These are phyloP conservation scores for Epithele typhae DNA, from an alignment of 768 basidiomycete species.

Conservation along the genomic window DNA sequence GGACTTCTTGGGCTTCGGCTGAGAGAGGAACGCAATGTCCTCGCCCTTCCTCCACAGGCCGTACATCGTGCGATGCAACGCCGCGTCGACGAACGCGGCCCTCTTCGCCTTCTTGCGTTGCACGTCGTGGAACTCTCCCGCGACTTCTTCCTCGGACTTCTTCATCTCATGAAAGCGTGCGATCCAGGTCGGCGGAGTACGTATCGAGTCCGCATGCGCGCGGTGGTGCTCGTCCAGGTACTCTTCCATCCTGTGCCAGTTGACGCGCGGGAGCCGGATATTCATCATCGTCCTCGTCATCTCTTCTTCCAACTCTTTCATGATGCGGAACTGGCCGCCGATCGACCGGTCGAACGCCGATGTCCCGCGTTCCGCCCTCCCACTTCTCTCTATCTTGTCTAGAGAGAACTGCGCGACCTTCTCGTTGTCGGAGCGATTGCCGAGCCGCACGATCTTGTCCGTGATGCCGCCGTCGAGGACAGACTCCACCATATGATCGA, in stretches of 20 bases:
- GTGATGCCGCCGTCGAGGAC: conserved; percentile 67
- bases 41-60: conserved; percentile 45
- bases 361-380: conserved; percentile 36
- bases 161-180: neutral
- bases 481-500: conserved; percentile 66
- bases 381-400: conserved; percentile 48
- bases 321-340: conserved; percentile 25
- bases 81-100: neutral
- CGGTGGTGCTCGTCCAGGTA: conserved; percentile 44
- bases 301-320: conserved; percentile 37
- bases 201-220: conserved; percentile 42
- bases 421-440: conserved; percentile 59
- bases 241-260: conserved; percentile 33
- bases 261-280: conserved; percentile 31
- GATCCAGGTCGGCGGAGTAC: conserved; percentile 47
- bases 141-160: conserved; percentile 4
- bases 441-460: conserved; percentile 59
- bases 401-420: conserved; percentile 58
- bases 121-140: conserved; percentile 10
- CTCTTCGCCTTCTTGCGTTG: conserved; percentile 18
- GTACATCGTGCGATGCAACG: conserved; percentile 30
- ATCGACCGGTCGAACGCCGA: conserved; percentile 27
- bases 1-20: neutral
- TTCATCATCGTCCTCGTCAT: conserved; percentile 44
- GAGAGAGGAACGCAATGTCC: conserved; percentile 46